A percentile compares a stretch with the other conserved stretches of the same genome.
These are phyloP conservation scores for Candida gorgasii DNA, from an alignment of 805 yeast genomes.

Conservation along the genomic window DNA sequence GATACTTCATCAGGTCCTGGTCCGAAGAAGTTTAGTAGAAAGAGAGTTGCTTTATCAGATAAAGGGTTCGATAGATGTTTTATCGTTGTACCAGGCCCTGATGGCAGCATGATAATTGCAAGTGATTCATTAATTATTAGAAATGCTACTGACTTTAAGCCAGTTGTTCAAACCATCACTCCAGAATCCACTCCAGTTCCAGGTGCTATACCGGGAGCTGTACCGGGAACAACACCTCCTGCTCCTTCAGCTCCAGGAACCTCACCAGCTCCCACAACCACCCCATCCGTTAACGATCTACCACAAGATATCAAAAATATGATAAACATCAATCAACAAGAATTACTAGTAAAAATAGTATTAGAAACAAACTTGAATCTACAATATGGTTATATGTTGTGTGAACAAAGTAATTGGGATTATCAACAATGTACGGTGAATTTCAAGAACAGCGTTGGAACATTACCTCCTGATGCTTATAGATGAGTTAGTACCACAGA, in stretches of 20 bases:
- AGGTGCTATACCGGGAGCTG: conserved; percentile 4
- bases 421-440: conserved; percentile 66
- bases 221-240: conserved; percentile 9
- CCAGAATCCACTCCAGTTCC: conserved; percentile 7
- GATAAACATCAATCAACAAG: conserved; percentile 57
- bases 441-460: conserved; percentile 66
- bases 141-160: conserved; percentile 40
- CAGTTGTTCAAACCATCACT: conserved; percentile 2
- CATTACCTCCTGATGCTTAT: conserved; percentile 45
- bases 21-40: conserved; percentile 22
- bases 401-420: conserved; percentile 88
- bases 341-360: conserved; percentile 63
- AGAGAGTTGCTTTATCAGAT: conserved; percentile 44
- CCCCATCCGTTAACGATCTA: conserved; percentile 38
- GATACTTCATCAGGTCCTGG: conserved; percentile 16
- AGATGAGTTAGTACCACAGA: conserved; percentile 10
- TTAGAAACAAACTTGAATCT: conserved; percentile 72
- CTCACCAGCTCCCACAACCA: conserved; percentile 13
- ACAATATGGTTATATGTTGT: conserved; percentile 79
- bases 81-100: conserved; percentile 69
- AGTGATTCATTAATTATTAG: conserved; percentile 78
- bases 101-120: conserved; percentile 76
- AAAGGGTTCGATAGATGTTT: conserved; percentile 88
- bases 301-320: conserved; percentile 58
- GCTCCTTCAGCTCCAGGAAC: background rate